phyloP scores from a whole-genome alignment of 805 yeast genomes.

The Zygosaccharomyces gambellarensis region DNA sequence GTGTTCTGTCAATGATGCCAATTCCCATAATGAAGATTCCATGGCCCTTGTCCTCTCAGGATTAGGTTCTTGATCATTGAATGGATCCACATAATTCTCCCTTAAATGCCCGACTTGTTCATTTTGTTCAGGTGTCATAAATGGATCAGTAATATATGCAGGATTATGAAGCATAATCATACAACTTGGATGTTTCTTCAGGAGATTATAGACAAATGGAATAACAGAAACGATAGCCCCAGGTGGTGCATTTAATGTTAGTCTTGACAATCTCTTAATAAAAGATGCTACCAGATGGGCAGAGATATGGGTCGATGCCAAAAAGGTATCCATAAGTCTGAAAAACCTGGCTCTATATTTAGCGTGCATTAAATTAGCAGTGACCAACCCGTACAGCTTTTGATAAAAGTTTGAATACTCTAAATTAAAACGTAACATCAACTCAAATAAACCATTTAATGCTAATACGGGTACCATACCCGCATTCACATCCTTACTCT shows the following conservation, averaged over 20 bases:
- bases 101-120: conserved; percentile 18
- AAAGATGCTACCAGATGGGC: conserved; percentile 82
- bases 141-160: conserved; percentile 26
- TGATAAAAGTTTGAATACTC: conserved; percentile 88
- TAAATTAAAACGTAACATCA: conserved; percentile 75
- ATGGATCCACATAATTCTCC: conserved; percentile 55
- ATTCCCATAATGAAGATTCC: conserved; percentile 87
- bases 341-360: conserved; percentile 82
- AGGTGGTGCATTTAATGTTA: conserved; percentile 75
- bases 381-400: conserved; percentile 76
- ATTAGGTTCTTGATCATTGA: conserved; percentile 54
- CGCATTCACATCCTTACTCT: conserved; percentile 26
- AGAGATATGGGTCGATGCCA: conserved; percentile 83
- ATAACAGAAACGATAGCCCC: conserved; percentile 80
- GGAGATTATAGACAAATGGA: conserved; percentile 86
- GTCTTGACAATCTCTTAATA: conserved; percentile 73
- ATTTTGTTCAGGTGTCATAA: conserved; percentile 28
- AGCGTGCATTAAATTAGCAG: conserved; percentile 69
- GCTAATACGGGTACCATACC: conserved; percentile 68
- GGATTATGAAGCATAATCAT: conserved; percentile 75
- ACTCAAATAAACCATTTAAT: conserved; percentile 78
- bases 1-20: conserved; percentile 72
- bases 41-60: conserved; percentile 79
- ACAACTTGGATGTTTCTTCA: conserved; percentile 91
- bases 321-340: conserved; percentile 78